Evolutionary conservation across 306 rosid species (phyloP).

Genomic region (Sicyos baderoa): DNA sequence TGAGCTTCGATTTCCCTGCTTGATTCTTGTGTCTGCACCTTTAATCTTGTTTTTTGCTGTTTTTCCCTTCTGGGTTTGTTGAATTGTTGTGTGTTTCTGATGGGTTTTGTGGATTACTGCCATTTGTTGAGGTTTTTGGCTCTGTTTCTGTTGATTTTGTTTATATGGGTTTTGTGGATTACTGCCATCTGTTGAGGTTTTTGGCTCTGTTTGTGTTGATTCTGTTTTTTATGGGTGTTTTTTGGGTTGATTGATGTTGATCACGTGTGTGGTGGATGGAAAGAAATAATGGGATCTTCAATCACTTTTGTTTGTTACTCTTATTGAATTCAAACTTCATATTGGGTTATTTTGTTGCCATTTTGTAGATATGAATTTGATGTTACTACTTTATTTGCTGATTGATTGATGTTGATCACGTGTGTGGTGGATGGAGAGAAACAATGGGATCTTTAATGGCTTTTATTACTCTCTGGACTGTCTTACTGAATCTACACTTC

Average conservation of each 20-base stretch:
- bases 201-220: not conserved
- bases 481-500: too few species aligned
- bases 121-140: not conserved
- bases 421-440: too few species aligned
- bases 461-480: too few species aligned
- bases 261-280: not conserved
- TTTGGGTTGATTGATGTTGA: not conserved
- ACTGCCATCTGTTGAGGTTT: not conserved
- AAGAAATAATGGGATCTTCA: too few species aligned
- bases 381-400: too few species aligned
- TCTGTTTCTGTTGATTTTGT: not conserved
- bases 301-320: too few species aligned
- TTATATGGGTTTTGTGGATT: not conserved
- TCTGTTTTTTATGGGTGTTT: not conserved
- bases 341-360: too few species aligned
- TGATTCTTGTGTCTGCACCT: not conserved
- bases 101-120: not conserved
- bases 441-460: too few species aligned
- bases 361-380: too few species aligned
- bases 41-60: not conserved
- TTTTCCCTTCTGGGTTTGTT: not conserved
- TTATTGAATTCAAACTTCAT: too few species aligned
- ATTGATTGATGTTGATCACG: too few species aligned
- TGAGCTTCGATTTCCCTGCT: not conserved
- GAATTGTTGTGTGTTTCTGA: not conserved